phyloP scores from a whole-genome alignment of 2,329 filamentous ascomycete genomes.

The Byssothecium circinans region DNA sequence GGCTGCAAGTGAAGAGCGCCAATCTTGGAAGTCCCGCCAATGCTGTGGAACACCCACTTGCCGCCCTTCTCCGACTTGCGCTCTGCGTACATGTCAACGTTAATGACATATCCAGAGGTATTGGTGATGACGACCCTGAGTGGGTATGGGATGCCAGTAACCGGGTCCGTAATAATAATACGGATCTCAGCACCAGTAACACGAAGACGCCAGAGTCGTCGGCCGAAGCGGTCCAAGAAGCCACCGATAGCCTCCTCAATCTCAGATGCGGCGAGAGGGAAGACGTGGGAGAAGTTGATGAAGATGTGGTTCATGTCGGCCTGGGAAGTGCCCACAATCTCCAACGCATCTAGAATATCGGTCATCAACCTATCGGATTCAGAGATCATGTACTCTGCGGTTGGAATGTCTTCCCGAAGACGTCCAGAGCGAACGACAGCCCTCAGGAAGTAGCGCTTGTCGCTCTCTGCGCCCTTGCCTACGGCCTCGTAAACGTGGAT shows the following conservation, averaged over 20 bases:
- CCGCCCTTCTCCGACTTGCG: slow-evolving; percentile 92
- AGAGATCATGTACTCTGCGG: slow-evolving; percentile 96
- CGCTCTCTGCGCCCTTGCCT: slow-evolving; percentile 90
- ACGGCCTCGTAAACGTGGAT: slow-evolving; percentile 98
- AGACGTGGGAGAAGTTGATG: slow-evolving; percentile 98
- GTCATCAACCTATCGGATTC: slow-evolving; percentile 96
- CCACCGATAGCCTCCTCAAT: slow-evolving; percentile 91
- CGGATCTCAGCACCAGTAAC: slow-evolving; percentile 97
- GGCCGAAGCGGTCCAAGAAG: slow-evolving; percentile 95
- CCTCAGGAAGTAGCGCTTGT: slow-evolving; percentile 98
- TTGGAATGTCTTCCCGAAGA: slow-evolving; percentile 94
- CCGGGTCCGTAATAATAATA: slow-evolving; percentile 92
- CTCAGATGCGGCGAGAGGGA: slow-evolving; percentile 85
- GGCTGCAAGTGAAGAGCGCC: slow-evolving; percentile 92
- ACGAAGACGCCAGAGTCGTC: slow-evolving; percentile 92
- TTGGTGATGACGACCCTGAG: slow-evolving; percentile 96
- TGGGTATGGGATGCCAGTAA: slow-evolving; percentile 82
- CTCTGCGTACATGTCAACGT: slow-evolving; percentile 97
- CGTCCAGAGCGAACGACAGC: slow-evolving; percentile 92
- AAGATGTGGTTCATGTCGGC: slow-evolving; percentile 99
- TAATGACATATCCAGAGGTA: slow-evolving; percentile 95
- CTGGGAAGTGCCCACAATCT: slow-evolving; percentile 99
- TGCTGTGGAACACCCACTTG: slow-evolving; percentile 98
- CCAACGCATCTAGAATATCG: slow-evolving; percentile 94
- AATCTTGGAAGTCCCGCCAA: slow-evolving; percentile 91